Conservation (phyloP, 1,284 basidiomycete species). For the Trichosporon sp. region DNA sequence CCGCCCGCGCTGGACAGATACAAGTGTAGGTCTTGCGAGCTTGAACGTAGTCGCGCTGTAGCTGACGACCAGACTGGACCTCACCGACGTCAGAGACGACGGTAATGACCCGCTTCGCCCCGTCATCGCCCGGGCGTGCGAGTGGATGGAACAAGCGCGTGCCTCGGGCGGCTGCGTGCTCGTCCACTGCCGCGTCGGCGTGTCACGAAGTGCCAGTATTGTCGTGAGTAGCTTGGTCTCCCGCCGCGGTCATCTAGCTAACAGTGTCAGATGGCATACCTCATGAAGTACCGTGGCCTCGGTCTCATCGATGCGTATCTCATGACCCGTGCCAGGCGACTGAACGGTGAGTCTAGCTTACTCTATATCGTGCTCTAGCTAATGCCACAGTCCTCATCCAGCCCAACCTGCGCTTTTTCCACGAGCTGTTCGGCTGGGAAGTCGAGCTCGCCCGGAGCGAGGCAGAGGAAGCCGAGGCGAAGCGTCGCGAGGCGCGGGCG, state of each 20-base stretch:
- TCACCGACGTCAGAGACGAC: slow-evolving; percentile 61
- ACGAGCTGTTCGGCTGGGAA: slow-evolving; percentile 91
- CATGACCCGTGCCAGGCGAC: slow-evolving; percentile 40
- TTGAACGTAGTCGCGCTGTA: neutral
- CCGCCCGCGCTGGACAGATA: slow-evolving; percentile 38
- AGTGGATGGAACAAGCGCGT: slow-evolving; percentile 87
- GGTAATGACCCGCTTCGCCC: slow-evolving; percentile 90
- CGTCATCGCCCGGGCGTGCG: slow-evolving; percentile 77
- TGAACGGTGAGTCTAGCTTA: slow-evolving; percentile 45
- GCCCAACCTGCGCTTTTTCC: slow-evolving; percentile 86
- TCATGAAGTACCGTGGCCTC: slow-evolving; percentile 87
- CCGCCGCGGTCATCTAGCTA: neutral
- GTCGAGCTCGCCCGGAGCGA: slow-evolving; percentile 56
- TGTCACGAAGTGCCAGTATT: slow-evolving; percentile 86
- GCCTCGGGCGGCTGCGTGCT: slow-evolving; percentile 77
- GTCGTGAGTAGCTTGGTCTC: slow-evolving; percentile 55
- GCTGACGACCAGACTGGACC: slow-evolving; percentile 35
- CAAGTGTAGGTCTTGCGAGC: slow-evolving; percentile 29
- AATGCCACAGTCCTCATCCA: slow-evolving; percentile 68
- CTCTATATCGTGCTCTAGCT: too few relatives aligned
- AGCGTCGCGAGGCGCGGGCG: slow-evolving; percentile 19
- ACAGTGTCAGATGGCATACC: slow-evolving; percentile 73
- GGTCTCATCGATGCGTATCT: slow-evolving; percentile 89
- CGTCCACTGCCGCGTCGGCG: slow-evolving; percentile 94
- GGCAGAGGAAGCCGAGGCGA: slow-evolving; percentile 19